Conservation (phyloP, 2,329 filamentous ascomycete species). For the Ascosphaera pollenicola region DNA sequence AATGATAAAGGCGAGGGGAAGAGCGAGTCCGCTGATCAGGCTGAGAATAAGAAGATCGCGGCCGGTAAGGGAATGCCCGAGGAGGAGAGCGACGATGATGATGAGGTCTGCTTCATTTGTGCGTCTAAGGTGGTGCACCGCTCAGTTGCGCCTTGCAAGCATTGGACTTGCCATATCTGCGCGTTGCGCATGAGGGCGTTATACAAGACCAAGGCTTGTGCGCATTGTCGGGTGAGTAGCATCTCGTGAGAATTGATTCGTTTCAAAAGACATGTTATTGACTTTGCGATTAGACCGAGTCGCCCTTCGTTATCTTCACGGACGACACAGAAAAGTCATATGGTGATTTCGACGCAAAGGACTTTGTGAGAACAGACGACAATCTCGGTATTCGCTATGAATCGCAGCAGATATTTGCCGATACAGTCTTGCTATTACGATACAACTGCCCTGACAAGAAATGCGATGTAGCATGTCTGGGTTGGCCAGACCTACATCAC, state of each 20-base stretch:
- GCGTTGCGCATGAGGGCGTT: slow-evolving; percentile 73
- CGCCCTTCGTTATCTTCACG: slow-evolving; percentile 66
- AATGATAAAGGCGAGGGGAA: slow-evolving; percentile 12
- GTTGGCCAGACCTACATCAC: slow-evolving; percentile 55
- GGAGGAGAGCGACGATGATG: slow-evolving; percentile 37
- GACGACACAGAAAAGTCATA: slow-evolving; percentile 63
- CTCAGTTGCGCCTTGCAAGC: slow-evolving; percentile 82
- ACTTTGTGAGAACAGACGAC: slow-evolving; percentile 59
- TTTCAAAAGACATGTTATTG: slow-evolving; percentile 2
- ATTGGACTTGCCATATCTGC: slow-evolving; percentile 92
- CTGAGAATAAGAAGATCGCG: slow-evolving; percentile 1
- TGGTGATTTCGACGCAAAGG: slow-evolving; percentile 52
- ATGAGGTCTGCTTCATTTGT: slow-evolving; percentile 92
- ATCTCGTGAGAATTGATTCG: slow-evolving; percentile 1
- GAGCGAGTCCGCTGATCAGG: slow-evolving; percentile 3
- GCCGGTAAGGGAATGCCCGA: slow-evolving; percentile 7
- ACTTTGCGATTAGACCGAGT: slow-evolving; percentile 17
- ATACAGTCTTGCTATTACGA: slow-evolving; percentile 65
- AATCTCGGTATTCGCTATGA: slow-evolving; percentile 86
- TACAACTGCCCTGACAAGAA: slow-evolving; percentile 83
- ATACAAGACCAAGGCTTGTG: slow-evolving; percentile 90
- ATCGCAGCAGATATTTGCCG: slow-evolving; percentile 70
- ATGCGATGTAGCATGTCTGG: slow-evolving; percentile 68
- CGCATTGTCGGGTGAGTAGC: slow-evolving; percentile 64
- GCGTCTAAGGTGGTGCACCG: slow-evolving; percentile 74